Evolutionary conservation across 495 filamentous ascomycete genomes (phyloP).

Genomic region (Acidiella bohemica): DNA sequence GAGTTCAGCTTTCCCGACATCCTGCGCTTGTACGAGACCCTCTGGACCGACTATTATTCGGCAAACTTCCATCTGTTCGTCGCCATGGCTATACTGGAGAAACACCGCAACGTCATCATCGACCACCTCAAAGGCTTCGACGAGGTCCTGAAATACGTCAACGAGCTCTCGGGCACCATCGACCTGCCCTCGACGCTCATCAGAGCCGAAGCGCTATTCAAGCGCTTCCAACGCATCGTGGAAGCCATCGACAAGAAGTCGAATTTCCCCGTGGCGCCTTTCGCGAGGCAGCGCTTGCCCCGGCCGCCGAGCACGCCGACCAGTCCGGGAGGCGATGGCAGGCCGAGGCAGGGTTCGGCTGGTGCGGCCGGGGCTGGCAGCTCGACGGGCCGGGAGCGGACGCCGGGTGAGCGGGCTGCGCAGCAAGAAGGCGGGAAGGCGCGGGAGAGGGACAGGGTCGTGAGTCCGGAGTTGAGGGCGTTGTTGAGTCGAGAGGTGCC

Average conservation of each 20-base stretch:
- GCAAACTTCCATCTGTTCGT: conserved; percentile 90
- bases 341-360: conserved; percentile 8
- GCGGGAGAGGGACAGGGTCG: conserved; percentile 46
- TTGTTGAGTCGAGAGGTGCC: conserved; percentile 62
- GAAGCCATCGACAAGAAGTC: conserved; percentile 79
- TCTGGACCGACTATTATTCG: conserved; percentile 87
- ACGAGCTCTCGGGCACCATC: conserved; percentile 86
- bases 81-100: conserved; percentile 88
- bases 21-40: conserved; percentile 74
- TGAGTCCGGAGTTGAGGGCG: conserved; percentile 66
- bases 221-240: conserved; percentile 70
- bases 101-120: conserved; percentile 89
- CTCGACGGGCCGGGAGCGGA: conserved; percentile 10
- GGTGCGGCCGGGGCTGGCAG: not conserved
- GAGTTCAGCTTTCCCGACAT: conserved; percentile 86
- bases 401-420: conserved; percentile 24
- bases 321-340: conserved; percentile 14
- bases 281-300: conserved; percentile 38
- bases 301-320: conserved; percentile 17
- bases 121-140: conserved; percentile 88
- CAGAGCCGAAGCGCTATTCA: conserved; percentile 76
- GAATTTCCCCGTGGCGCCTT: conserved; percentile 57
- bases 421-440: conserved; percentile 22
- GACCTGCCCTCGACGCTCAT: conserved; percentile 73
- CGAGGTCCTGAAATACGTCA: conserved; percentile 96